Evolutionary conservation across 1,284 basidiomycete species (phyloP), one percentile per base, ranked within the genome.

Genomic region (Coriolopsis trogii): DNA sequence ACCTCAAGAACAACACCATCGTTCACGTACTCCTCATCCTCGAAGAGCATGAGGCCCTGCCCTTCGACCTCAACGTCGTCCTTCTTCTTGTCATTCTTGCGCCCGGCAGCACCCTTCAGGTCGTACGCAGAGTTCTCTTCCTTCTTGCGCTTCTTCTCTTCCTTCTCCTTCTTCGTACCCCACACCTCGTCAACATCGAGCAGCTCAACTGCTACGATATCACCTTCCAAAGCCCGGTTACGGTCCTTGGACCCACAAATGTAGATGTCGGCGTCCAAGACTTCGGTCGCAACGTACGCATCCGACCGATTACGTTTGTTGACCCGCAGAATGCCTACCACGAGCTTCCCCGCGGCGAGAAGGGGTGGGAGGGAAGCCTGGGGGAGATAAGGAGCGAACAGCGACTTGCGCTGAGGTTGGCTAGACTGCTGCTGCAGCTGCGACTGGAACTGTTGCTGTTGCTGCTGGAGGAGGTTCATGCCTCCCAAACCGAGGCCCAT

Each of bases 61-160:
- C 97, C 97, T 75, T 99, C 97, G 29, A 99, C 97, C 69, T 99
- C 97, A 24, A 99, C 95, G 64, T 99, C 97, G 67, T 99, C 97
- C 75, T 98, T 98, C 81, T 98, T 98, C 84, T 99, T 99, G 78
- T 99, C 97, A 61, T 95, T 91, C 75, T 92, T 95, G 66, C 95
- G 89, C 42, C 85, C 87, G 26, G 79, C 80, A 44, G 77, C 79
- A 10, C 85, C 81, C 70, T 89, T 92, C 50, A 87, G 65, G 63
- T 95, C 93, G 69, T 93, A 97, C 0, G 91, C 91, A 16, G 93
- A 87, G 67, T 95, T 95, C 75, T 99, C 97, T 74, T 99, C 97
- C 82, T 99, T 99, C 75, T 97, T 97, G 67, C 94, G 83, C 79
- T 98, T 98, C 85, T 99, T 99, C 78, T 99, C 97, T 71, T 99